Evolutionary conservation across 495 filamentous ascomycete species (phyloP).

Genomic region (Symbiotaphrina buchneri): DNA sequence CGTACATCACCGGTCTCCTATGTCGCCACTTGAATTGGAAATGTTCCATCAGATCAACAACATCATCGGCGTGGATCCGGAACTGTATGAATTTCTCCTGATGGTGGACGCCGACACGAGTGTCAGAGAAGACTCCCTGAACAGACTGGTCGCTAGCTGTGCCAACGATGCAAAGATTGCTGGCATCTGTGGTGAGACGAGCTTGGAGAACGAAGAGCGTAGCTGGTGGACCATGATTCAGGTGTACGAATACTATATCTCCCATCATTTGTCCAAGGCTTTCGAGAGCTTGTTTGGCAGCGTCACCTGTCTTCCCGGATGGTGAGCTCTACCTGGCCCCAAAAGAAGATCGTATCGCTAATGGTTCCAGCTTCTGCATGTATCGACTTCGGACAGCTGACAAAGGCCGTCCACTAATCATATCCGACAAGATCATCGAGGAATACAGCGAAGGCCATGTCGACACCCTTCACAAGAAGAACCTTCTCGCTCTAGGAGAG

Average conservation of each 20-base stretch:
- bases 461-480: conserved; percentile 97
- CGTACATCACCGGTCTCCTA: conserved; percentile 78
- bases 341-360: no score
- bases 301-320: conserved; percentile 95
- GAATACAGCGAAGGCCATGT: conserved; percentile 77
- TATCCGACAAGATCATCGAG: conserved; percentile 62
- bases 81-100: conserved; percentile 90
- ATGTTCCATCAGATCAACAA: conserved; percentile 99
- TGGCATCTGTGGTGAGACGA: conserved; percentile 94
- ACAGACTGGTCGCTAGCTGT: conserved; percentile 79
- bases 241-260: conserved; percentile 96
- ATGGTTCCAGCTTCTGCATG: conserved; percentile 96
- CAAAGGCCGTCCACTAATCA: conserved; percentile 76
- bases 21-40: conserved; percentile 90
- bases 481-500: conserved; percentile 81
- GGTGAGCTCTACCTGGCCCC: conserved; percentile 39
- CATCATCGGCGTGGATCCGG: conserved; percentile 92
- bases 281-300: conserved; percentile 91
- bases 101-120: conserved; percentile 97
- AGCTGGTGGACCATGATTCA: conserved; percentile 99
- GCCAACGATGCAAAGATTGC: conserved; percentile 89
- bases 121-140: conserved; percentile 80
- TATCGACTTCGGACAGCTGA: conserved; percentile 88
- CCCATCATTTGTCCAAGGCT: conserved; percentile 79
- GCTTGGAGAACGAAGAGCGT: conserved; percentile 79